Percentiles rank a stretch among this genome's conserved stretches.
These are phyloP conservation scores for Citrus cavaleriei DNA, from an alignment of 345 rosid species.

Conservation along the genomic window DNA sequence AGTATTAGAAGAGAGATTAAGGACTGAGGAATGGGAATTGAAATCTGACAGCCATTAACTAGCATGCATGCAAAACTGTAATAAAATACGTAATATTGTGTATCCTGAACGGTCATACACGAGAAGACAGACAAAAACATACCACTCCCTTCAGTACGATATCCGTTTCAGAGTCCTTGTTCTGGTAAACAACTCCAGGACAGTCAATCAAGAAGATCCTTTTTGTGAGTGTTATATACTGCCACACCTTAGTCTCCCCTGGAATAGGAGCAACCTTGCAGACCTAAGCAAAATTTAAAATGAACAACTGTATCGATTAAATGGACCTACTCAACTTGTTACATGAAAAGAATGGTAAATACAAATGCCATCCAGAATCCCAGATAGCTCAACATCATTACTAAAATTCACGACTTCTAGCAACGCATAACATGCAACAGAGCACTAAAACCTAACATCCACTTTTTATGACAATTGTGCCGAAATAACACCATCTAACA, in stretches of 20 bases:
- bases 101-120: not conserved
- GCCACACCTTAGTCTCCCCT: conserved; percentile 99
- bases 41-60: not conserved
- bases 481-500: not conserved
- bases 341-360: not conserved
- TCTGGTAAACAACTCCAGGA: conserved; percentile 97
- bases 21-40: not conserved
- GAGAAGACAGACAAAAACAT: conserved; percentile 23
- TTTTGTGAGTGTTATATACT: conserved; percentile 90
- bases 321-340: not conserved
- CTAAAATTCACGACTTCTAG: not conserved
- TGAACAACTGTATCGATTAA: not conserved
- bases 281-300: conserved; percentile 39
- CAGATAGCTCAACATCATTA: not conserved
- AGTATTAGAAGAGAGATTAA: not conserved
- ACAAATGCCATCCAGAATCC: not conserved
- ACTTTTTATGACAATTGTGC: not conserved
- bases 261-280: conserved; percentile 99
- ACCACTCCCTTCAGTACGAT: conserved; percentile 96
- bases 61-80: too few species aligned
- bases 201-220: conserved; percentile 92
- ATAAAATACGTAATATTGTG: not conserved
- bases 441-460: not conserved
- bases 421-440: not conserved
- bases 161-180: conserved; percentile 83